Evolutionary conservation across 1,284 basidiomycete species (phyloP), one percentile per base, ranked within the genome.

Genomic region (Leccinum pachyderme): DNA sequence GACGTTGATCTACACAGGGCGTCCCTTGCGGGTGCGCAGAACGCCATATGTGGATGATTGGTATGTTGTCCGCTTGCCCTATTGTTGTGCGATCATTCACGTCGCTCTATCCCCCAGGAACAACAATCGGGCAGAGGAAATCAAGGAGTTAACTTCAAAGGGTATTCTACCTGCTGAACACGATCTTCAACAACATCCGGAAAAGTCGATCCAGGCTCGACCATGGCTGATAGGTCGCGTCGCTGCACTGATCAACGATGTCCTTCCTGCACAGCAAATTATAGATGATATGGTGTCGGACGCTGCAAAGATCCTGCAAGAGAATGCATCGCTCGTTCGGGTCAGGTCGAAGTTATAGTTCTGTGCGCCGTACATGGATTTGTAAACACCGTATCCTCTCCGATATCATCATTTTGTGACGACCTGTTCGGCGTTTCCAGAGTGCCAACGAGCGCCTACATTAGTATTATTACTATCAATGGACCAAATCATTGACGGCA

Each of bases 1-100:
- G 22, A 94, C 93, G 7, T 68, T 93, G 47, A 95, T 95, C 65
- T 95, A 86, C 75, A 90, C 88, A 53, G 94, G 94, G 24, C 85
- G 94, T 29, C 95, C 94, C 11, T 75, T 97, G 61, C 84, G 93
- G 43, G 89, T 95, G 25, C 77, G 84, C 62, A 84, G 84, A 68
- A 93, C 90, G 9, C 83, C 88, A 22, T 95, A 93, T 68, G 81
- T 94, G 56, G 84, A 85, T 29, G 81, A 87, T 58, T 91, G 90
- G 89, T 87, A 58, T 48, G 79, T 73, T 37, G 12, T 5, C 50
- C 48, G 47, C 37, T 32, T 52, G 2, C 12, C 25, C 50, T 28
- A 18, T 45, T 28, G n/a, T 0, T 24, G 12, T 45, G 8, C 25
- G n/a, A 29, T 45, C 35, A n/a, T 35, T 67, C 31, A 66, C 7